Base-by-base conservation (phyloP, 805 yeast genomes). In the Candida orba region DNA sequence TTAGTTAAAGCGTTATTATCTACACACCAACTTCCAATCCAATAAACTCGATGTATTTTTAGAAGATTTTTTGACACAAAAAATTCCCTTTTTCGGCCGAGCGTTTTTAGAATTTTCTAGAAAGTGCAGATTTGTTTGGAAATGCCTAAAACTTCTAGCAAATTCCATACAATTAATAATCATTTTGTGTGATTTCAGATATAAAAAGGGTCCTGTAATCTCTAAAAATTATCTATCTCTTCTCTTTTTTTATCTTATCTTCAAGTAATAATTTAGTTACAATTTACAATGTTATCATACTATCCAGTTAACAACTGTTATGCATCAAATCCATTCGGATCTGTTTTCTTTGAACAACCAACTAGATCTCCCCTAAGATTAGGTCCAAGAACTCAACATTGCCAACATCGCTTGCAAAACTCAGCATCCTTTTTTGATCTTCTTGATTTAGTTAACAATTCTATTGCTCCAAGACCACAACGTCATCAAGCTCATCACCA, bases 361-460 rank as follows among this genome's bases (percentile, higher is more conserved):
- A 4, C 37, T 34, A 42, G 46, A 40, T 45, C 40, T 8, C 40
- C 43, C 12, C 27, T 33, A 15, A 44, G 47, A 29, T 32, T 37
- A 9, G 18, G 24, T 14, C 29, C 23, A 18, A 23, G 35, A 13
- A 8, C 31, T n/a, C 18, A 35, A 13, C 43, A 39, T 8, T 20
- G 5, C 5, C 22, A 20, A 20, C 43, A 20, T 3, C 13, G 17
- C 18, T 29, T 36, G 9, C n/a, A 39, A 7, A 31, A 15, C 3
- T n/a, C 29, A 6, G 32, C 42, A 10, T 25, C 40, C 23, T 18
- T 39, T 17, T 29, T 42, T 5, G 25, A 44, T 15, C 17, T 42
- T n/a, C 32, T 36, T n/a, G 43, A 45, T n/a, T 25, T 47, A 8
- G 27, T 47, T 6, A 36, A 34, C 25, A 24, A 37, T 10, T 18